Base-by-base conservation (phyloP, 2,329 filamentous ascomycete genomes). In the Pyricularia sp. region DNA sequence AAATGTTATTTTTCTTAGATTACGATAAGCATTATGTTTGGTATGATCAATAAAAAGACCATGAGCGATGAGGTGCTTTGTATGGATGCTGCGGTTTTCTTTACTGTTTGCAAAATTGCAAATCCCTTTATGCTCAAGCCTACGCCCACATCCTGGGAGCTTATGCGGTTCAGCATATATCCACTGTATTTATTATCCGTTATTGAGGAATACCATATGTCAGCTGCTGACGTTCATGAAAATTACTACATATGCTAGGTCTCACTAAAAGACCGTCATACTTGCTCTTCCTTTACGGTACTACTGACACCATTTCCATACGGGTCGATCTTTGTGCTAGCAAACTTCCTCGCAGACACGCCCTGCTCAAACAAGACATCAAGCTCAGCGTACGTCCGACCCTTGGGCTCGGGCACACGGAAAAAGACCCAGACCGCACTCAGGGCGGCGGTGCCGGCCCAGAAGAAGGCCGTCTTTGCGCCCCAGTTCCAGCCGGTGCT, bases 341-440 rank as follows among this genome's bases (percentile, higher is more conserved):
- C n/a, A 9, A 74, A 74, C 26, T 65, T 69, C 31, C 70, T 17
- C 42, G 69, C 64, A 69, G 71, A 67, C 72, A 75, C 67, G n/a
- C 71, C 72, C 69, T 77, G 76, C 66, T 81, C 75, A 63, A 71
- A 71, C 10, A 71, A 28, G 11, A 70, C 17, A 63, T 71, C 70
- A 2, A 71, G 65, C 64, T 71, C 70, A 5, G 66, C 70, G 25
- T 65, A 71, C 3, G 70, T 71, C 11, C 70, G 66, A 23, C 59
- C 68, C 14, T 28, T n/a, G 9, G 65, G 65, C 74, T 87, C 85
- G 5, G 83, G 84, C 9, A 85, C 75, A 25, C 81, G 82, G 73
- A 84, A 84, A 71, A 78, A 85, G 0, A 82, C 79, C 79, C 85
- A 88, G 0, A 81, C 72, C 4, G 84, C 78, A 26, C 82, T 77